phyloP scores from a whole-genome alignment of 164 flowering plant genomes.

The Vitis vinifera region DNA sequence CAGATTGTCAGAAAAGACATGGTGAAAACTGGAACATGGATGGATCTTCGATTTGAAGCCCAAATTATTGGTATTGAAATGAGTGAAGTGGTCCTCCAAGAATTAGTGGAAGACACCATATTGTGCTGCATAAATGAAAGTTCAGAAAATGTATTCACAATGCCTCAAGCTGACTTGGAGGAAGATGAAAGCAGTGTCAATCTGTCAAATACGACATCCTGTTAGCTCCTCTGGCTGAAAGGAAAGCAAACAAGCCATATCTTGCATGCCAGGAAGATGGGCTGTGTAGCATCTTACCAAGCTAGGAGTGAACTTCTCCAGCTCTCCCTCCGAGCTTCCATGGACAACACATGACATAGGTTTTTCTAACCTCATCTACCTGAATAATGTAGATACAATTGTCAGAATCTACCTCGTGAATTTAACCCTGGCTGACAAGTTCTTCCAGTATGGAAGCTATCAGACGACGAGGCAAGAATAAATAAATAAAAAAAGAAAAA shows the following conservation, averaged over 20 bases:
- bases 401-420: background rate
- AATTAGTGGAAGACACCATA: slow-evolving; percentile 60
- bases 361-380: slow-evolving; percentile 5
- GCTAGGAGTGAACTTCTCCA: background rate
- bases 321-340: background rate
- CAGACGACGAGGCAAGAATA: background rate
- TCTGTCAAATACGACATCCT: slow-evolving; percentile 1
- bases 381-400: slow-evolving; percentile 11
- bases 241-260: background rate
- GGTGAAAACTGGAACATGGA: slow-evolving; percentile 59
- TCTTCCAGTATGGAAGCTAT: background rate
- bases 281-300: background rate
- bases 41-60: slow-evolving; percentile 52
- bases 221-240: background rate
- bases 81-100: slow-evolving; percentile 55
- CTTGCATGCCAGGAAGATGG: slow-evolving; percentile 1
- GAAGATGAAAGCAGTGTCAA: slow-evolving; percentile 4
- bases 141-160: background rate
- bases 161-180: slow-evolving; percentile 6
- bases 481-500: background rate
- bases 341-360: background rate
- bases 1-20: slow-evolving; percentile 67
- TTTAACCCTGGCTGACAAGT: slow-evolving; percentile 6
- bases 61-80: slow-evolving; percentile 54
- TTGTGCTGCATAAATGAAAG: slow-evolving; percentile 29